Evolutionary conservation across 2,329 filamentous ascomycete species (phyloP), one percentile per base, ranked within the genome.

Genomic region (Penicillium brevicompactum): DNA sequence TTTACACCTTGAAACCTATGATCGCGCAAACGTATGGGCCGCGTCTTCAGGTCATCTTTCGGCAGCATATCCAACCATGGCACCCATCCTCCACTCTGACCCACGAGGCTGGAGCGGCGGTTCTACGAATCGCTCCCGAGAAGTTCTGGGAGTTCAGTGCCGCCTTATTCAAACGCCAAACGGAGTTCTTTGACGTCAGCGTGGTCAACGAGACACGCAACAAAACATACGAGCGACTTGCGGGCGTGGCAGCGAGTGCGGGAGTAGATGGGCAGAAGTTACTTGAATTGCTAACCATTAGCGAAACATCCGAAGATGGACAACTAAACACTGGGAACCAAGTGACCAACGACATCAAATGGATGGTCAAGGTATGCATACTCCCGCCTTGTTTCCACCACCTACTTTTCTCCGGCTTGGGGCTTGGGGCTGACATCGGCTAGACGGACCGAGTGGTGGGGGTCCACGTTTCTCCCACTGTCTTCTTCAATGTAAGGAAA

Each of bases 1-100:
- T 97, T 65, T 87, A 88, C 75, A 78, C 80, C 30, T 84, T 96
- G 55, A 79, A 84, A 56, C 87, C 90, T 1, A 72, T 84, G 46
- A 80, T 96, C 64, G 79, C 61, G 30, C 66, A 80, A 47, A 86
- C 86, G 66, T 86, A 89, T 60, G 65, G 77, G 22, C 80, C 78
- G 56, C 82, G 81, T 58, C 77, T 96, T 2, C 82, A 89, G 65
- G 80, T 96, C 64, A 84, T 97, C 68, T 90, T 97, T 80, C 88
- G 92, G 47, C 92, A 93, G 72, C 92, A 96, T 72, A 85, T 97
- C 67, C 92, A 96, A 78, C 91, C 92, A 13, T 96, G 93, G 93
- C 92, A 97, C 76, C 93, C 93, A 1, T 91, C 89, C 18, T 92
- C 86, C 40, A 92, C 89, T 6, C 82, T 92, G 10, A 70, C 69